Evolutionary conservation across 2,329 filamentous ascomycete genomes (phyloP), one percentile per base, ranked within the genome.

Genomic region (Pestalotiopsis sp.): DNA sequence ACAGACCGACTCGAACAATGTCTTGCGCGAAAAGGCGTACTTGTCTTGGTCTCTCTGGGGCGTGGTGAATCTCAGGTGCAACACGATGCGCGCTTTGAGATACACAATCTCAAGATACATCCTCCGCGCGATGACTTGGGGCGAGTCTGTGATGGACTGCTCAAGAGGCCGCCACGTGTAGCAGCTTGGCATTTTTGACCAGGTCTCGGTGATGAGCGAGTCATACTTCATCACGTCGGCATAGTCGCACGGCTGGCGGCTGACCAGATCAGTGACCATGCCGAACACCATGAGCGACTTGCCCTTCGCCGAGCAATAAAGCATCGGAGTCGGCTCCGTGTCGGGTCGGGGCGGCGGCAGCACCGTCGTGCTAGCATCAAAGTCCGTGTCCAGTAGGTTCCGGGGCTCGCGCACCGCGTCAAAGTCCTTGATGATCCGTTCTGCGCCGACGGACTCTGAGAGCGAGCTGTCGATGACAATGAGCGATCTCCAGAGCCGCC

Each of bases 61-160:
- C 12, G 80, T 79, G 70, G 89, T 81, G 71, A 84, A 87, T 36
- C 82, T 83, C 17, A 87, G 81, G 73, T 89, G 87, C n/a, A 90
- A 74, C 1, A 88, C 83, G 39, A 85, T 82, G 63, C 83, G 82
- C 9, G 83, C 78, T 72, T 87, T 87, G 60, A 84, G 82, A 72
- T 85, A 86, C 4, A 86, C 76, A 4, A 88, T 75, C 20, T 87
- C 82, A 25, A 89, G 74, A 56, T 84, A 86, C 70, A 87, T 82
- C 4, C 85, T 81, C 27, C 82, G 80, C 78, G 89, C 85, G 39
- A 89, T 82, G 9, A 86, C 72, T n/a, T 84, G 80, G 1, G 85
- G 79, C 1, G 83, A 76, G 64, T 88, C 85, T 2, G 81, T 82
- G 23, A 88, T 80, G 4, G 82, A 84, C 27, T 69, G 60, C 1